phyloP scores from a whole-genome alignment of 2,329 filamentous ascomycete genomes.

The Calonectria ilicicola region DNA sequence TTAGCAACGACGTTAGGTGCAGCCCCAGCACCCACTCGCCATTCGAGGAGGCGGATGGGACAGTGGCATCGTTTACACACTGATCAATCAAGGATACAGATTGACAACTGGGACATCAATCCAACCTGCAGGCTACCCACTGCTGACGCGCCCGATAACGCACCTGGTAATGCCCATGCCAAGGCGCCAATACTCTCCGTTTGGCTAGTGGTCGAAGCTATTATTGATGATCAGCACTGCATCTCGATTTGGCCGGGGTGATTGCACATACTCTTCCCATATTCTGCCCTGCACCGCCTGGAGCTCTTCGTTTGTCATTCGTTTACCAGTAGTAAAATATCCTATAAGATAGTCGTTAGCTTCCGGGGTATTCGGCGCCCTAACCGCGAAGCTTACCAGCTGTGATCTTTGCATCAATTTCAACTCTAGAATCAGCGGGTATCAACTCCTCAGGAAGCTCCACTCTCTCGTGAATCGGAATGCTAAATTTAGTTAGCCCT shows the following conservation, averaged over 20 bases:
- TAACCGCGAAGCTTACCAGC: conserved; percentile 71
- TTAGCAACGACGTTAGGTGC: not conserved
- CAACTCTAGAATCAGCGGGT: conserved; percentile 93
- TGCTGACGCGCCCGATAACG: conserved; percentile 39
- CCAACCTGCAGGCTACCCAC: conserved; percentile 37
- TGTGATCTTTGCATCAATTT: conserved; percentile 98
- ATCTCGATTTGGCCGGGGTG: conserved; percentile 21
- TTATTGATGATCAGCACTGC: conserved; percentile 35
- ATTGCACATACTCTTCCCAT: conserved; percentile 79
- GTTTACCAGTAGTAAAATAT: conserved; percentile 88
- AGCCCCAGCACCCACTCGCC: conserved; percentile 29
- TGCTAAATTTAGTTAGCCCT: conserved; percentile 56
- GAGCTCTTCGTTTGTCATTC: conserved; percentile 89
- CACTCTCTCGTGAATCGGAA: conserved; percentile 89
- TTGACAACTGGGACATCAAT: conserved; percentile 25
- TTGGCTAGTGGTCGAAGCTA: conserved; percentile 56
- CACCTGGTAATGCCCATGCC: conserved; percentile 1
- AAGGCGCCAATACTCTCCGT: conserved; percentile 11
- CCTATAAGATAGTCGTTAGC: conserved; percentile 54
- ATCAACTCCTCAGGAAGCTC: conserved; percentile 95
- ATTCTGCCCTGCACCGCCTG: conserved; percentile 87
- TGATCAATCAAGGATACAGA: conserved; percentile 35
- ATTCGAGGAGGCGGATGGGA: conserved; percentile 33
- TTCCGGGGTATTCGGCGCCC: conserved; percentile 14
- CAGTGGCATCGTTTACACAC: conserved; percentile 37